These are phyloP conservation scores for Backusella morwellensis DNA, from an alignment of 192 early-diverging fungal genomes.

Conservation along the genomic window DNA sequence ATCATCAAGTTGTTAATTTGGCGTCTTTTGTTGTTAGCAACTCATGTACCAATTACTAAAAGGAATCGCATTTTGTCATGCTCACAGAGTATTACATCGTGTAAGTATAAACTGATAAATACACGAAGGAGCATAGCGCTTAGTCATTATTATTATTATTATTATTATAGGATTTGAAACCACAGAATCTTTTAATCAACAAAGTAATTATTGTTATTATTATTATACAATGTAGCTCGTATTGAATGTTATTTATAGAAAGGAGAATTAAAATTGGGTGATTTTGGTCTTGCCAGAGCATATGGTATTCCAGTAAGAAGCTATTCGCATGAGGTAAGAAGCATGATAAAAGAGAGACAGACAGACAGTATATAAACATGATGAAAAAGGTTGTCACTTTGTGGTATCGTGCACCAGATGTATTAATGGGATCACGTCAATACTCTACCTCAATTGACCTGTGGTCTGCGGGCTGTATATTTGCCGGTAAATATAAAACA, in stretches of 20 bases:
- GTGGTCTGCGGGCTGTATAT: conserved; percentile 87
- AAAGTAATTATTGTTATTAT: conserved; percentile 47
- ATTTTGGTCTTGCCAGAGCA: conserved; percentile 96
- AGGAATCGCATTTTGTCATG: conserved; percentile 98
- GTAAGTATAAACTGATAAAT: conserved; percentile 37
- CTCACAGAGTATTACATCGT: conserved; percentile 92
- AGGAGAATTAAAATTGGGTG: conserved; percentile 80
- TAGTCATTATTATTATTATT: background rate
- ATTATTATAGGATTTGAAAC: conserved; percentile 70
- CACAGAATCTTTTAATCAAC: conserved; percentile 93
- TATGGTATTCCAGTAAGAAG: conserved; percentile 93
- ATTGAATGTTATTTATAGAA: conserved; percentile 35
- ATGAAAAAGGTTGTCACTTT: conserved; percentile 68
- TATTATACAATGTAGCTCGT: background rate
- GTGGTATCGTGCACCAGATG: conserved; percentile 89
- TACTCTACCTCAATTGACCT: conserved; percentile 88
- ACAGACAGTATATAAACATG: background rate
- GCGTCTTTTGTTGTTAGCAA: conserved; percentile 50
- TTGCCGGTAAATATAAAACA: conserved; percentile 55
- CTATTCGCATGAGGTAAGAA: conserved; percentile 76
- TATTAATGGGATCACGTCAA: conserved; percentile 84
- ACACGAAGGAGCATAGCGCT: background rate
- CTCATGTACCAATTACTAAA: conserved; percentile 96
- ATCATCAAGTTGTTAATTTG: background rate
- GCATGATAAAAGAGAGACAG: background rate